Evolutionary conservation across 768 basidiomycete genomes (phyloP), one percentile per base, ranked within the genome.

Genomic region (Termitomyces sp.): DNA sequence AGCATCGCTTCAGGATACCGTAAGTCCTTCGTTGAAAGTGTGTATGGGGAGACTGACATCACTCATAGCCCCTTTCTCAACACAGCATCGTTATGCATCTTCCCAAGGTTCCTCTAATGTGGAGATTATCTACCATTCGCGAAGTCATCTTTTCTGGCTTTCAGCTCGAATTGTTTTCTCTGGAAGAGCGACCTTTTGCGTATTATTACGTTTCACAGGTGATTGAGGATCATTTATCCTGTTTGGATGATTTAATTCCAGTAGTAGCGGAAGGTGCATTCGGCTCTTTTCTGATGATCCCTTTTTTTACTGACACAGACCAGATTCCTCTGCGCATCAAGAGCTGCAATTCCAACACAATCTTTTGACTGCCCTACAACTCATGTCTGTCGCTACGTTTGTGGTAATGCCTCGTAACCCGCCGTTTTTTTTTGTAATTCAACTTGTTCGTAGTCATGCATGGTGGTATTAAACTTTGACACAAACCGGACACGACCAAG

Each of bases 71-170:
- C 44, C 54, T 73, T 16, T 67, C 72, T 4, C 62, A 61, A 32
- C 62, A 68, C 14, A 71, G 77, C 49, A 65, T 81, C 7, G 47
- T 81, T 7, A 58, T 60, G 37, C 72, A 76, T 18, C 56, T 87
- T 8, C 80, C 82, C 1, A 69, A 75, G 6, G 75, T 75, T 0
- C 77, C 83, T 4, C 70, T 85, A 4, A 55, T 81, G n/a, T 84
- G 84, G 77, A 79, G 89, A 44, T 68, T 90, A 18, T 72, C 79
- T 5, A 70, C 79, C 10, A 76, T 89, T 3, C 79, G 83, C 39
- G 89, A 93, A 61, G 75, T 94, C 14, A 69, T 92, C 5, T 73
- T 87, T 44, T 86, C 89, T 1, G 92, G 88, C 2, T 88, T 90
- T 60, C 89, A 92, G 67, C 69, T 92, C 22, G 87, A 89, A 46